phyloP scores from a whole-genome alignment of 805 yeast genomes.

The Hanseniaspora vineae region DNA sequence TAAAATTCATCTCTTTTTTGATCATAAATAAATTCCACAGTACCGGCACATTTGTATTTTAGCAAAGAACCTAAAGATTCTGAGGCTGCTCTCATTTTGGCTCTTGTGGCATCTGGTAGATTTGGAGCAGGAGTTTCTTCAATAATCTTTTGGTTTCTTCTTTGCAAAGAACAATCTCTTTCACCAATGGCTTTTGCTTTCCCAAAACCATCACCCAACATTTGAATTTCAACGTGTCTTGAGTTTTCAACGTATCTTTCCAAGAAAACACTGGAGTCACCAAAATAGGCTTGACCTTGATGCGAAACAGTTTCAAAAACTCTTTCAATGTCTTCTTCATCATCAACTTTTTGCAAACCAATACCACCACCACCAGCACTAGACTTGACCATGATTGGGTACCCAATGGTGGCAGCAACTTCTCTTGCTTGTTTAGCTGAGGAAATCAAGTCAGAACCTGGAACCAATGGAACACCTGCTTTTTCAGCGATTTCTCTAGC shows the following conservation, averaged over 20 bases:
- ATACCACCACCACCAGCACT: slow-evolving; percentile 99
- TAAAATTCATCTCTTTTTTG: slow-evolving; percentile 77
- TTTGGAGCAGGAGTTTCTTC: slow-evolving; percentile 98
- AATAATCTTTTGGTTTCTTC: slow-evolving; percentile 91
- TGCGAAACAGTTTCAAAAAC: slow-evolving; percentile 87
- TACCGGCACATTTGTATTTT: slow-evolving; percentile 94
- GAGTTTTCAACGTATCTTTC: slow-evolving; percentile 93
- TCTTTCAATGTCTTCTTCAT: slow-evolving; percentile 63
- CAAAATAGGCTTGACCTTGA: slow-evolving; percentile 86
- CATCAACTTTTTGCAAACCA: slow-evolving; percentile 88
- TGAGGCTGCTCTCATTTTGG: slow-evolving; percentile 66
- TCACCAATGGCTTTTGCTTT: slow-evolving; percentile 90
- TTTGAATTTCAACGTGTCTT: slow-evolving; percentile 92
- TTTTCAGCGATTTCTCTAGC: slow-evolving; percentile 86
- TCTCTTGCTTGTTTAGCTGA: slow-evolving; percentile 60
- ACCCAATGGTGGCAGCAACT: slow-evolving; percentile 62
- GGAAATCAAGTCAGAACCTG: slow-evolving; percentile 83
- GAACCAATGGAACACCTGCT: slow-evolving; percentile 94
- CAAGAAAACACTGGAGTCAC: slow-evolving; percentile 89
- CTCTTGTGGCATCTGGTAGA: slow-evolving; percentile 68
- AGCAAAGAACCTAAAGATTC: slow-evolving; percentile 69
- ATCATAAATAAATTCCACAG: slow-evolving; percentile 92
- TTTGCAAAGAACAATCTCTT: slow-evolving; percentile 93
- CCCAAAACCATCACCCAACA: slow-evolving; percentile 93
- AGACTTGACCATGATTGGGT: slow-evolving; percentile 91